Conservation (phyloP, 2,329 filamentous ascomycete species). For the Juglanconis juglandina region DNA sequence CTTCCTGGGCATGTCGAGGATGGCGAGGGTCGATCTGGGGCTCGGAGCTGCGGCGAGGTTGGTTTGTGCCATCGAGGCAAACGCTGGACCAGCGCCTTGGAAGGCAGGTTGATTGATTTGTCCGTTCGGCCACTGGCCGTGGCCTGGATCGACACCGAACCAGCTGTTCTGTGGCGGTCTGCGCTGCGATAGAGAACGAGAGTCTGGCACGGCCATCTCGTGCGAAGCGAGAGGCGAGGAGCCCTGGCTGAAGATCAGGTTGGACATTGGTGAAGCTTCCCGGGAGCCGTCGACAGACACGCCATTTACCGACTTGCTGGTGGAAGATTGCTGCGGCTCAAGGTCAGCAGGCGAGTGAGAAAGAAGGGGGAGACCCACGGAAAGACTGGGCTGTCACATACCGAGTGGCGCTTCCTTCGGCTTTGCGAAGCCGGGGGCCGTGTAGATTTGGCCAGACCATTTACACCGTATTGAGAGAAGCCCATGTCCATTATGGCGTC, state of each 20-base stretch:
- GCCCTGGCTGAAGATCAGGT: slow-evolving; percentile 47
- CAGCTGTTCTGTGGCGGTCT: slow-evolving; percentile 20
- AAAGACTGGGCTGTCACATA: slow-evolving; percentile 25
- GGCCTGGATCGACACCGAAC: slow-evolving; percentile 15
- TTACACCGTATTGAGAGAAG: slow-evolving; percentile 4
- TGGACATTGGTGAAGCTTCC: slow-evolving; percentile 55
- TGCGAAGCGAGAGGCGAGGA: slow-evolving; percentile 53
- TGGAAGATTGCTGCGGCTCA: slow-evolving; percentile 44
- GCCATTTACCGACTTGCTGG: slow-evolving; percentile 49
- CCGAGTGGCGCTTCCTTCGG: slow-evolving; percentile 42
- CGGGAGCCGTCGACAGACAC: slow-evolving; percentile 45
- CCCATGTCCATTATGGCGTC: slow-evolving; percentile 1
- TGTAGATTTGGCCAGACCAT: slow-evolving; percentile 12
- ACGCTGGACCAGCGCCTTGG: not conserved
- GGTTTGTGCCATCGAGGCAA: not conserved
- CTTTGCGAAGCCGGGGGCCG: slow-evolving; percentile 6
- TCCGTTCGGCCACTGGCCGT: slow-evolving; percentile 33
- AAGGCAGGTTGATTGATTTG: slow-evolving; percentile 1
- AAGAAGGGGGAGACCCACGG: not conserved
- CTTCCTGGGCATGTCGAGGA: slow-evolving; percentile 67
- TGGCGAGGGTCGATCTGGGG: slow-evolving; percentile 38
- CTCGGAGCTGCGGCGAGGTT: slow-evolving; percentile 20
- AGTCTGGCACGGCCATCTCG: slow-evolving; percentile 34
- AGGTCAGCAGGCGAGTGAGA: slow-evolving; percentile 24
- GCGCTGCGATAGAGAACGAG: slow-evolving; percentile 20